phyloP scores from a whole-genome alignment of 768 basidiomycete genomes.

The Panaeolus cyanescens region DNA sequence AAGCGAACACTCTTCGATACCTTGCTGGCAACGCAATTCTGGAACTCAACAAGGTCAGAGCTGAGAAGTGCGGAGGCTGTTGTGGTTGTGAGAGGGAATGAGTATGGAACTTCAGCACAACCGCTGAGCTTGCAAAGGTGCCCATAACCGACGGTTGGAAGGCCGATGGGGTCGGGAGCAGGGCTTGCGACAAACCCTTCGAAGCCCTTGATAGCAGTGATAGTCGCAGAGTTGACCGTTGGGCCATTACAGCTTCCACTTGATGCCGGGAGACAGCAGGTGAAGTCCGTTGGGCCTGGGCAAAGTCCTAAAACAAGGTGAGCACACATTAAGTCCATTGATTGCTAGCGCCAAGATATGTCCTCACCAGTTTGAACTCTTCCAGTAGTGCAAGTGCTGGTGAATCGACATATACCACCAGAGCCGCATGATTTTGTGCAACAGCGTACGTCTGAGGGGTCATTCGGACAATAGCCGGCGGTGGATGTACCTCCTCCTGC shows the following conservation, averaged over 20 bases:
- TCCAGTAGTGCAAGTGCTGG: slow-evolving; percentile 22
- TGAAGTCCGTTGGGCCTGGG: slow-evolving; percentile 27
- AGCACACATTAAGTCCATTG: too few species aligned
- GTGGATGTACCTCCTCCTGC: slow-evolving; percentile 21
- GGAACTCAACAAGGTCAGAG: slow-evolving; percentile 22
- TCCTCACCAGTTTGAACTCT: slow-evolving; percentile 22
- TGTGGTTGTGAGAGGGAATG: slow-evolving; percentile 32
- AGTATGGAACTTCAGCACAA: slow-evolving; percentile 34
- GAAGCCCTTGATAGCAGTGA: slow-evolving; percentile 29
- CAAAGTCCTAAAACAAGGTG: too few species aligned
- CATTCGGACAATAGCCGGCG: slow-evolving; percentile 28
- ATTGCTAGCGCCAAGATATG: background rate
- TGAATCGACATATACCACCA: slow-evolving; percentile 27
- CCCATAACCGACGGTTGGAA: slow-evolving; percentile 38
- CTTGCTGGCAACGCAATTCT: slow-evolving; percentile 24
- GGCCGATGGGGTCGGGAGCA: slow-evolving; percentile 34
- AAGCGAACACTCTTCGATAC: slow-evolving; percentile 21
- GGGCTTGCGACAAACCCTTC: slow-evolving; percentile 37
- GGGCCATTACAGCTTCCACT: slow-evolving; percentile 12
- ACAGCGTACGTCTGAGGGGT: slow-evolving; percentile 26
- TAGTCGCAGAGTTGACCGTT: slow-evolving; percentile 28
- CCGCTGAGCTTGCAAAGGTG: slow-evolving; percentile 31
- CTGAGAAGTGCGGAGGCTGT: slow-evolving; percentile 29
- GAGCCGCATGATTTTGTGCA: slow-evolving; percentile 28
- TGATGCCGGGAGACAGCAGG: slow-evolving; percentile 22